Base-by-base conservation (phyloP, 306 rosid species). In the Medicago ruthenica region DNA sequence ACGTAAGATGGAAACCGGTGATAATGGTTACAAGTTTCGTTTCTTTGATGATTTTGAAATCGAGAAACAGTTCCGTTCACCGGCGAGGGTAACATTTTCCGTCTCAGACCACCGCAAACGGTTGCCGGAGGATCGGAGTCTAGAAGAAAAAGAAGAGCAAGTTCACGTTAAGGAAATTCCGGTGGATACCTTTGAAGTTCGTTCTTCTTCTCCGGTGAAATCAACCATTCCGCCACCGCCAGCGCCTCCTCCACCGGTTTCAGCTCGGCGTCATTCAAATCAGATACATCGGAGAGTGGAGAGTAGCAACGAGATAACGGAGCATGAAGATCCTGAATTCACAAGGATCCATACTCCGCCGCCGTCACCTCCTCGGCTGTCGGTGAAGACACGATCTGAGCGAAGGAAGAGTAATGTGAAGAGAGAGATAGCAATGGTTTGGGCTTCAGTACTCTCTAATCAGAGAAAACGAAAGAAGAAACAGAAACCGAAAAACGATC, bases 1-100 rank as follows among this genome's bases (percentile, higher is more conserved):
- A 69, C 78, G 96, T 34, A 90, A 77, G n/a, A 79, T 85, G 90
- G 88, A 79, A 18, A 81, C 76, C 63, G 71, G 71, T 7, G 81
- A 79, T 8, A 89, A 82, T 9, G 50, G 84, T 61, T 71, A 39
- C 44, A 89, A 79, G 81, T 85, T 76, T 47, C 90, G 91, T 0
- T 89, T 88, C 87, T 91, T 70, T 9, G 96, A 93, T 17, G 98
- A 93, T 60, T 86, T 79, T 39, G 96, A 87, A 59, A 85, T 91
- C 41, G 65, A 86, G 12, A 87, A 78, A 81, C 85, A 76, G 77
- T 80, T 68, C 9, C 85, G 85, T 14, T 63, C 88, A 4, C 83
- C 83, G 37, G 57, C n/a, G 4, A 74, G 61, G 16, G 78, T 70
- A 3, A 11, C 48, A 1, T 53, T 62, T 37, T 15, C 62, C 10